A percentile compares a stretch with the other conserved stretches of the same genome.
phyloP scores from a whole-genome alignment of 2,329 filamentous ascomycete species.

The Epichloe baconii region DNA sequence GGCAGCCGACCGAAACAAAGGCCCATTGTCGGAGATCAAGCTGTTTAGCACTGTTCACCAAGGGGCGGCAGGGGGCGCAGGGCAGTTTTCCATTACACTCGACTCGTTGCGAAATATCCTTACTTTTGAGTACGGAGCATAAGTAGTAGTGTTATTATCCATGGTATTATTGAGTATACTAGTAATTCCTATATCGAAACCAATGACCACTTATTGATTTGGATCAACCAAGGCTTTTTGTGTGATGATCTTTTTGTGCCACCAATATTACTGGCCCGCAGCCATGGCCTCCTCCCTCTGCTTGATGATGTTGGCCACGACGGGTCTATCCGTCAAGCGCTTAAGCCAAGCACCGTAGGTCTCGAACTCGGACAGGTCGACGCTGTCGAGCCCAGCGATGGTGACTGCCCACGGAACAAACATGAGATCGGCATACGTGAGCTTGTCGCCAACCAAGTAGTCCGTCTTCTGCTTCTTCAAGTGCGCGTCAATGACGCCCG shows the following conservation, averaged over 20 bases:
- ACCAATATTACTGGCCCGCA: background rate
- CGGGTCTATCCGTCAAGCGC: slow-evolving; percentile 1
- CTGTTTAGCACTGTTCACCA: background rate
- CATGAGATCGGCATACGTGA: slow-evolving; percentile 16
- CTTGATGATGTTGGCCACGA: slow-evolving; percentile 3
- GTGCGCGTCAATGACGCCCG: slow-evolving; percentile 14
- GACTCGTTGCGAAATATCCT: no score
- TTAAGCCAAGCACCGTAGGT: slow-evolving; percentile 4
- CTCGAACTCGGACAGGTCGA: background rate
- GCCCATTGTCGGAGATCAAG: background rate
- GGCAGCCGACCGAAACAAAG: background rate
- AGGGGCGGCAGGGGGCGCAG: no score
- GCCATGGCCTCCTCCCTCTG: slow-evolving; percentile 2
- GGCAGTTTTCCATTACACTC: background rate
- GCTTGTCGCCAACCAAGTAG: slow-evolving; percentile 12
- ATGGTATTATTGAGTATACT: no score
- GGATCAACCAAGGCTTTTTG: background rate
- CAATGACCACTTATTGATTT: no score
- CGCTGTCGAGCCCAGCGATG: background rate
- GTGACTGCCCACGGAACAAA: slow-evolving; percentile 12
- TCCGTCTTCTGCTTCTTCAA: slow-evolving; percentile 10
- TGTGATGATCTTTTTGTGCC: no score
- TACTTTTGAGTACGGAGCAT: no score
- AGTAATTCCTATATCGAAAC: no score
- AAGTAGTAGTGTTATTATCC: no score